phyloP scores from a whole-genome alignment of 116 monocot genomes.

The Thalassia testudinum region DNA sequence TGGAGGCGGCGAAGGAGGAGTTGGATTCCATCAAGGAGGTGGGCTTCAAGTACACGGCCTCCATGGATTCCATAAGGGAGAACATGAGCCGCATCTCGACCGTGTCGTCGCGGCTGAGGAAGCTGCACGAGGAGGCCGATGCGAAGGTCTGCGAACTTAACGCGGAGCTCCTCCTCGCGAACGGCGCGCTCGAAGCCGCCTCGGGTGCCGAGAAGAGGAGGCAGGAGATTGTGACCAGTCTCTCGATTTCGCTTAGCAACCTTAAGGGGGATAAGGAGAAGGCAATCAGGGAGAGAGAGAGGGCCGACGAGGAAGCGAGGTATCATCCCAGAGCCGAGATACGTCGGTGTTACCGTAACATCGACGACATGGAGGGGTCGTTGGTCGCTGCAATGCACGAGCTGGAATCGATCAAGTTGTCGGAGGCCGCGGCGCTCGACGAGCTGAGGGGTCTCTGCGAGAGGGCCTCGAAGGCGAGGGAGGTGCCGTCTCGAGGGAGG shows the following conservation, averaged over 20 bases:
- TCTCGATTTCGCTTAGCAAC: constrained; percentile 24
- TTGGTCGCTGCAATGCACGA: constrained; percentile 21
- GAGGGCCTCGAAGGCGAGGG: constrained; percentile 20
- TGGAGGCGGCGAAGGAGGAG: constrained; percentile 35
- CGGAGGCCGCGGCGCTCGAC: constrained; percentile 39
- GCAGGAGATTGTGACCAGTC: constrained; percentile 30
- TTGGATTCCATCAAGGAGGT: constrained; percentile 37
- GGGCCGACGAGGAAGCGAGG: constrained; percentile 12
- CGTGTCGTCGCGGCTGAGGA: constrained; percentile 23
- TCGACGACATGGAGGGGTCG: constrained; percentile 16
- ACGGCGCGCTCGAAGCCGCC: constrained; percentile 32
- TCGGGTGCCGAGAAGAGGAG: constrained; percentile 21
- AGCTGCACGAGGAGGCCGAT: constrained; percentile 36
- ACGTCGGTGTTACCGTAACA: constrained; percentile 9
- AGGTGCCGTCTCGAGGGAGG: background rate
- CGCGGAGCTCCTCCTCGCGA: constrained; percentile 51
- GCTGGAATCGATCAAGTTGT: constrained; percentile 33
- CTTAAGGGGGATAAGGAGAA: constrained; percentile 24
- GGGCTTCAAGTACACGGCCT: constrained; percentile 49
- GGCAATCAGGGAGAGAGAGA: constrained; percentile 26
- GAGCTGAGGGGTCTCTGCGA: constrained; percentile 22
- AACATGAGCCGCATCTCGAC: constrained; percentile 20
- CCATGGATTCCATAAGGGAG: constrained; percentile 46
- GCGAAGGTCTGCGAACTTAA: constrained; percentile 30
- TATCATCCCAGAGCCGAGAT: constrained; percentile 12